These are phyloP conservation scores for Trichoderma gamsii DNA, from an alignment of 495 filamentous ascomycete species.

Conservation along the genomic window DNA sequence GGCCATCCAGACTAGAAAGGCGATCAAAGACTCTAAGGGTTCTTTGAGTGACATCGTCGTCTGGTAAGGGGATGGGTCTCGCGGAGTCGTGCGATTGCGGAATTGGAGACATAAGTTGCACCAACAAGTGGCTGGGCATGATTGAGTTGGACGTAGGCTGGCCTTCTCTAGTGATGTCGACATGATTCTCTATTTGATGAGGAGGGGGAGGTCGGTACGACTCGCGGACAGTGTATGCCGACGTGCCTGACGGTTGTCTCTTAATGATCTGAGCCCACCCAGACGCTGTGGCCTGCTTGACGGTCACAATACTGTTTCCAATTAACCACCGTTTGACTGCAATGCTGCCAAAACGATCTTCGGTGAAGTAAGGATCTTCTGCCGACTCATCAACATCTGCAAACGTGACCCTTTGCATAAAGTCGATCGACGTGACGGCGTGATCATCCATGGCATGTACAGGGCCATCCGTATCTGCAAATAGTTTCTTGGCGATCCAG, in stretches of 20 bases:
- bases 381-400: conserved; percentile 71
- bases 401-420: conserved; percentile 88
- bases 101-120: conserved; percentile 71
- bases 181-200: conserved; percentile 54
- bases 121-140: conserved; percentile 76
- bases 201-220: conserved; percentile 60
- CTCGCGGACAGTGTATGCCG: conserved; percentile 67
- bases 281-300: conserved; percentile 69
- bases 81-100: conserved; percentile 52
- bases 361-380: conserved; percentile 58
- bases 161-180: conserved; percentile 34
- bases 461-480: conserved; percentile 61
- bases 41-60: conserved; percentile 72
- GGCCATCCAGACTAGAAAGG: conserved; percentile 84
- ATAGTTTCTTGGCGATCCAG: conserved; percentile 88
- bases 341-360: conserved; percentile 59
- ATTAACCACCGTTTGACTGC: conserved; percentile 76
- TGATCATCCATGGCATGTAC: conserved; percentile 80
- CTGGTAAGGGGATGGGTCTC: conserved; percentile 73
- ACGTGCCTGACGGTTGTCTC: conserved; percentile 78
- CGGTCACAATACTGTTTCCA: conserved; percentile 78
- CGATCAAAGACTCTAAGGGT: conserved; percentile 77
- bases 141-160: conserved; percentile 43
- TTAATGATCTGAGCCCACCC: conserved; percentile 76
- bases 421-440: conserved; percentile 86